Percentiles rank a stretch among this genome's conserved stretches.
Conservation (phyloP, 805 yeast species). For the Kurtzmaniella fragi region DNA sequence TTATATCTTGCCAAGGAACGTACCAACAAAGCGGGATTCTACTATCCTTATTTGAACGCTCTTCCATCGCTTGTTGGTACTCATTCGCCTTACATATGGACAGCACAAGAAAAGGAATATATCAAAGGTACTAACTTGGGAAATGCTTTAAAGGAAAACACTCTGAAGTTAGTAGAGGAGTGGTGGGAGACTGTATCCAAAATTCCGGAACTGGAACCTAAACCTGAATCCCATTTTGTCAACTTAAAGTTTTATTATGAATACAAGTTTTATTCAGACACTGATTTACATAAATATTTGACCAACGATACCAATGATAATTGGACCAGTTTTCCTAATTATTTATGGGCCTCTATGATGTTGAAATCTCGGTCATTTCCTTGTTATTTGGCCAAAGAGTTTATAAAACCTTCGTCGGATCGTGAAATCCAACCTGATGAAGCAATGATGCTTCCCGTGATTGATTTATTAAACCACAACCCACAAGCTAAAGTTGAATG, state of each 20-base stretch:
- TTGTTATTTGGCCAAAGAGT: constrained; percentile 44
- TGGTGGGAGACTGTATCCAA: constrained; percentile 46
- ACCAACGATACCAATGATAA: constrained; percentile 20
- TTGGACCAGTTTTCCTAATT: constrained; percentile 66
- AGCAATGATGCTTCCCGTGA: constrained; percentile 71
- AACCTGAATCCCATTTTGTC: constrained; percentile 31
- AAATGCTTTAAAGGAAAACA: constrained; percentile 45
- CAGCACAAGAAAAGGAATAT: constrained; percentile 40
- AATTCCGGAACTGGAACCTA: constrained; percentile 21
- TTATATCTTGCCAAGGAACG: constrained; percentile 29
- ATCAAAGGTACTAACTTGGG: constrained; percentile 69
- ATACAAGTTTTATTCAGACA: constrained; percentile 32
- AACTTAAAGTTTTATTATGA: constrained; percentile 42
- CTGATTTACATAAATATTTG: constrained; percentile 28
- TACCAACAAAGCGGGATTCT: constrained; percentile 16
- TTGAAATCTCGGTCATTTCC: constrained; percentile 82
- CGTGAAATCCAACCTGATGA: constrained; percentile 32
- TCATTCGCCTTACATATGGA: constrained; percentile 69
- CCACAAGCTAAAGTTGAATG: constrained; percentile 60
- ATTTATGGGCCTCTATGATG: constrained; percentile 70
- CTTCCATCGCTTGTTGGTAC: constrained; percentile 37
- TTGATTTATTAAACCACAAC: constrained; percentile 76
- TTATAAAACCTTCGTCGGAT: constrained; percentile 2
- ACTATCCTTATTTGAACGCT: constrained; percentile 22
- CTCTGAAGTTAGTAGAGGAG: constrained; percentile 47